phyloP scores from a whole-genome alignment of 768 basidiomycete genomes.

The Lactifluus volemus region DNA sequence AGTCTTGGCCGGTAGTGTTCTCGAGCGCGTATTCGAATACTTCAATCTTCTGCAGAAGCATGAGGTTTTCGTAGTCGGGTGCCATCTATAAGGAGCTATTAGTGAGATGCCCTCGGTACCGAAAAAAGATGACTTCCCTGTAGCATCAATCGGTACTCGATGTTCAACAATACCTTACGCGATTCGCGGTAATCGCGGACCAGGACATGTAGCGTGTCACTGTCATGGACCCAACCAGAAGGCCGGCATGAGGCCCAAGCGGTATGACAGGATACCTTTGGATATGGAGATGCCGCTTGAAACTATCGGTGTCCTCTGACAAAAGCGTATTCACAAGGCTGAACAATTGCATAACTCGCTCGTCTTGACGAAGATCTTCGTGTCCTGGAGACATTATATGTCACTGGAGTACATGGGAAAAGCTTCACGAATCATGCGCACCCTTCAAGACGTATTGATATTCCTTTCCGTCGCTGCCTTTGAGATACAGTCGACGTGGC shows the following conservation, averaged over 20 bases:
- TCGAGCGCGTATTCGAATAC: conserved; percentile 98
- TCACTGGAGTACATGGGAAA: background rate
- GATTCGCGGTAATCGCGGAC: conserved; percentile 95
- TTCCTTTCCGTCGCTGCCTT: conserved; percentile 87
- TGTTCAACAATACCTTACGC: conserved; percentile 92
- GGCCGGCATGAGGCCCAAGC: conserved; percentile 89
- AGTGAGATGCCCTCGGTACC: background rate
- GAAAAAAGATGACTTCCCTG: conserved; percentile 44
- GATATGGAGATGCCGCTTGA: conserved; percentile 92
- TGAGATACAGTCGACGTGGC: conserved; percentile 77
- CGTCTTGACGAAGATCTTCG: conserved; percentile 97
- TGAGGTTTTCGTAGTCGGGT: conserved; percentile 93
- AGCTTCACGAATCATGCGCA: conserved; percentile 23
- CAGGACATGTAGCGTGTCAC: conserved; percentile 91
- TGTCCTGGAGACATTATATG: conserved; percentile 49
- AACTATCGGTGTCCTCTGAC: conserved; percentile 87
- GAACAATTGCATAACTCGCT: conserved; percentile 98
- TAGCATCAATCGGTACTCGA: conserved; percentile 97
- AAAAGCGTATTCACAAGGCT: conserved; percentile 93
- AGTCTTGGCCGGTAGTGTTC: conserved; percentile 96
- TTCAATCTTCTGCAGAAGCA: conserved; percentile 93
- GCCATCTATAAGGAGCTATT: conserved; percentile 67
- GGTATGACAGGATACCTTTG: conserved; percentile 91
- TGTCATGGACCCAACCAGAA: conserved; percentile 92
- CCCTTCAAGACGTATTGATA: conserved; percentile 92